Percentiles rank a stretch among this genome's conserved stretches.
These are phyloP conservation scores for Chalciporus chontae DNA, from an alignment of 768 basidiomycete genomes.

Conservation along the genomic window DNA sequence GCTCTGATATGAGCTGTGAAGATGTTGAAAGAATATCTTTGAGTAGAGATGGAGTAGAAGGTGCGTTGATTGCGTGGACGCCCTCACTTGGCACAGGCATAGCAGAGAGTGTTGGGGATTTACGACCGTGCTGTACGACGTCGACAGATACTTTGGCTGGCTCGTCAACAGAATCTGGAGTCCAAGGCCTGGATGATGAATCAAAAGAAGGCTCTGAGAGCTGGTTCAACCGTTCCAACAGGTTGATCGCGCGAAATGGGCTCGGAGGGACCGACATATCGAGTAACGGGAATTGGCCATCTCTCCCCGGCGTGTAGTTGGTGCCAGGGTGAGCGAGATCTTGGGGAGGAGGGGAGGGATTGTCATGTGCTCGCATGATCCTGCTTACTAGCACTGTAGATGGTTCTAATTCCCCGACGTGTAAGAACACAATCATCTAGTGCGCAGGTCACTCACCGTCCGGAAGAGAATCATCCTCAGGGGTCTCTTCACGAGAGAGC, in stretches of 20 bases:
- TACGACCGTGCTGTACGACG: conserved; percentile 33
- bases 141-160: conserved; percentile 5
- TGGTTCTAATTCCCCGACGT: conserved; percentile 45
- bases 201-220: conserved; percentile 6
- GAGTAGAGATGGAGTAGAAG: conserved; percentile 8
- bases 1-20: conserved; percentile 13
- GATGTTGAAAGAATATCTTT: conserved; percentile 25
- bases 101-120: conserved; percentile 36
- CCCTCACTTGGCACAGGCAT: conserved; percentile 6
- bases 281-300: conserved; percentile 14
- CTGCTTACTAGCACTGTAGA: conserved; percentile 62
- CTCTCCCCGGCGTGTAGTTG: conserved; percentile 15
- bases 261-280: conserved; percentile 24
- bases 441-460: conserved; percentile 36
- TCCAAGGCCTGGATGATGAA: background rate
- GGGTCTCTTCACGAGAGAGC: conserved; percentile 43
- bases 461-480: conserved; percentile 43
- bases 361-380: conserved; percentile 67
- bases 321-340: conserved; percentile 15
- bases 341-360: conserved; percentile 67
- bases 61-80: conserved; percentile 5
- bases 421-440: conserved; percentile 6
- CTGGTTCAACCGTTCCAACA: conserved; percentile 27
- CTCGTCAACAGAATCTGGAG: conserved; percentile 2
- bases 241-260: conserved; percentile 31